Evolutionary conservation across 2,329 filamentous ascomycete genomes (phyloP).

Genomic region (Fusarium phyllophilum): DNA sequence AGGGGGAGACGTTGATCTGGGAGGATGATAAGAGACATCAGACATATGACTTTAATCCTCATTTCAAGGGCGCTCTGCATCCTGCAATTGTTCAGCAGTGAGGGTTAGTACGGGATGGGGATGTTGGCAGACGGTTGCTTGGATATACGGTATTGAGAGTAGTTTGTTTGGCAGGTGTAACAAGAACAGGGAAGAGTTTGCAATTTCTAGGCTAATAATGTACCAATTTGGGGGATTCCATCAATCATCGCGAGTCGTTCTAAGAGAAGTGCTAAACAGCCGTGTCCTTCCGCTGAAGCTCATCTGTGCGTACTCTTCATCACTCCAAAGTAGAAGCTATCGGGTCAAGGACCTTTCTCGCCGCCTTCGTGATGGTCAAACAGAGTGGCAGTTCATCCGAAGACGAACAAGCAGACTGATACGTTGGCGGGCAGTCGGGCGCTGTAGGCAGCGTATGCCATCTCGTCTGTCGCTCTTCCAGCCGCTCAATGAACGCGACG

Average conservation of each 20-base stretch:
- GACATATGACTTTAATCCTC: conserved; percentile 32
- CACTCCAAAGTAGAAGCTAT: background rate
- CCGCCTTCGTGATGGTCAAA: background rate
- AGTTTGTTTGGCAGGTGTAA: background rate
- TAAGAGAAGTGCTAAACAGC: background rate
- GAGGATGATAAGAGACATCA: conserved; percentile 28
- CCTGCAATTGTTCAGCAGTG: background rate
- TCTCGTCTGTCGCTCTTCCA: conserved; percentile 5
- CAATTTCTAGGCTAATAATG: background rate
- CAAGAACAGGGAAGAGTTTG: background rate
- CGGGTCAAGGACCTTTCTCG: background rate
- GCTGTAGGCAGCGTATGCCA: background rate
- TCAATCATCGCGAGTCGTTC: background rate
- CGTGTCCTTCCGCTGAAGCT: background rate
- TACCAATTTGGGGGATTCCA: background rate
- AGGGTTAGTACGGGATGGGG: background rate
- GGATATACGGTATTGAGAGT: background rate
- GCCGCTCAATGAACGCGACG: background rate
- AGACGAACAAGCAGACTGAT: background rate
- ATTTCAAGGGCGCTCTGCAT: conserved; percentile 2
- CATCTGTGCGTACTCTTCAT: background rate
- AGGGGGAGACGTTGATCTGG: background rate
- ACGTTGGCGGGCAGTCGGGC: background rate
- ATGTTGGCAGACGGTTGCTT: background rate
- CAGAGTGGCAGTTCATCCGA: background rate